phyloP scores from a whole-genome alignment of 352 stramenopile species.

The Globisporangium middletonii region DNA sequence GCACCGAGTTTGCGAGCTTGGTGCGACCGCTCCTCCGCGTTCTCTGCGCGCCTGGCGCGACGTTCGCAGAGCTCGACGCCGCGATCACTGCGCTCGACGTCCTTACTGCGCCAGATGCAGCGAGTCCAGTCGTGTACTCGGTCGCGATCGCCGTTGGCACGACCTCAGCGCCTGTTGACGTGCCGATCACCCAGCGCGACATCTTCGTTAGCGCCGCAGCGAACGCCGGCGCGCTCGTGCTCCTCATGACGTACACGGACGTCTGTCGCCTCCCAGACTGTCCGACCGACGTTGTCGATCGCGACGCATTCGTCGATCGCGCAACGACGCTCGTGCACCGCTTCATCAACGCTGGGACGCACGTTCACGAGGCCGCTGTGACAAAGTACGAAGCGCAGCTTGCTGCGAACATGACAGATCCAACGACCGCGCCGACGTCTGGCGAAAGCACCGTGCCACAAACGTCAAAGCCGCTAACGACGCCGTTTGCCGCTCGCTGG shows the following conservation, averaged over 20 bases:
- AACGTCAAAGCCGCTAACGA: neutral
- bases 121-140: slow-evolving; percentile 7
- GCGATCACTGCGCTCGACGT: slow-evolving; percentile 5
- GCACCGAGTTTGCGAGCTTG: slow-evolving; percentile 4
- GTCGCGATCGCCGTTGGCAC: neutral
- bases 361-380: neutral
- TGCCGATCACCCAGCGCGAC: slow-evolving; percentile 20
- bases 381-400: neutral
- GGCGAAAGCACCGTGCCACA: neutral
- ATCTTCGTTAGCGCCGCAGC: slow-evolving; percentile 38
- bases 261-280: slow-evolving; percentile 18
- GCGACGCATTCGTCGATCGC: slow-evolving; percentile 11
- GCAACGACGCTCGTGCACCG: slow-evolving; percentile 21
- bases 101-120: slow-evolving; percentile 7
- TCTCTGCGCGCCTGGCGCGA: slow-evolving; percentile 1
- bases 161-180: neutral
- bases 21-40: slow-evolving; percentile 3
- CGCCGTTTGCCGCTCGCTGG: slow-evolving; percentile 27
- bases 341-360: slow-evolving; percentile 18
- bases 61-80: slow-evolving; percentile 7
- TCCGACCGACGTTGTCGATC: slow-evolving; percentile 11
- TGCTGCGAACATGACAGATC: neutral
- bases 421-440: neutral
- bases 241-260: slow-evolving; percentile 40
- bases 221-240: slow-evolving; percentile 27